These are phyloP conservation scores for Ploettnerulaceae sp. DNA, from an alignment of 2,329 filamentous ascomycete genomes.

Conservation along the genomic window DNA sequence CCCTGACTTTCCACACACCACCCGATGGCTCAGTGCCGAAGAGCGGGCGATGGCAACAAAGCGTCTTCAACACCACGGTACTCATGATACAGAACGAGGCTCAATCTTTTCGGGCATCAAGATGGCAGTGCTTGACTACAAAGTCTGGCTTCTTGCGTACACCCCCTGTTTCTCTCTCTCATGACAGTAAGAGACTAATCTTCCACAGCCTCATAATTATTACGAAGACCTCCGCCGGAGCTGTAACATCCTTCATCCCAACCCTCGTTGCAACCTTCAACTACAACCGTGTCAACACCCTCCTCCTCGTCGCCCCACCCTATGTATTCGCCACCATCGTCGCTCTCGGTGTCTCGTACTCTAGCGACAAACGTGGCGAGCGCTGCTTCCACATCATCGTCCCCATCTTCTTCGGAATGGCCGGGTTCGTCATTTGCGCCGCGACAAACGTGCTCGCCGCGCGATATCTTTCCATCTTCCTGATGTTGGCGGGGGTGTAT, in stretches of 20 bases:
- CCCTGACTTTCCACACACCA: constrained; percentile 38
- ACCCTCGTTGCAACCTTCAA: constrained; percentile 21
- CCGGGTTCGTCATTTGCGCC: constrained; percentile 20
- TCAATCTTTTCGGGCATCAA: constrained; percentile 14
- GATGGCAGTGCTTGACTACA: constrained; percentile 20
- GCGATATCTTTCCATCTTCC: constrained; percentile 22
- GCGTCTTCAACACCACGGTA: constrained; percentile 11
- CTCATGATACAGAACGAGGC: constrained; percentile 15
- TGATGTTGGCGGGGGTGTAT: constrained; percentile 18
- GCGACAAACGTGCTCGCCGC: constrained; percentile 15
- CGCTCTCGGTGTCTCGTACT: constrained; percentile 12
- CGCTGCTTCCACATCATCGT: constrained; percentile 18
- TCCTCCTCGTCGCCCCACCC: constrained; percentile 24
- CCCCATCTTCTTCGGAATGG: constrained; percentile 18
- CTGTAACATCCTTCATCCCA: constrained; percentile 32
- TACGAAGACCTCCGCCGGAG: constrained; percentile 14
- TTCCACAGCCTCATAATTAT: constrained; percentile 5
- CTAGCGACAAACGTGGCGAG: constrained; percentile 15
- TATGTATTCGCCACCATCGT: constrained; percentile 23
- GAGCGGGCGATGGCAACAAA: constrained; percentile 38
- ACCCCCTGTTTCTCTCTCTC: neutral
- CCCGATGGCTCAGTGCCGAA: constrained; percentile 34
- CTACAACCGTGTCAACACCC: constrained; percentile 16
- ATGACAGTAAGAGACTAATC: constrained; percentile 27
- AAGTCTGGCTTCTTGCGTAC: constrained; percentile 18